Conservation (phyloP, 306 rosid species). For the Ziziphus jujuba region DNA sequence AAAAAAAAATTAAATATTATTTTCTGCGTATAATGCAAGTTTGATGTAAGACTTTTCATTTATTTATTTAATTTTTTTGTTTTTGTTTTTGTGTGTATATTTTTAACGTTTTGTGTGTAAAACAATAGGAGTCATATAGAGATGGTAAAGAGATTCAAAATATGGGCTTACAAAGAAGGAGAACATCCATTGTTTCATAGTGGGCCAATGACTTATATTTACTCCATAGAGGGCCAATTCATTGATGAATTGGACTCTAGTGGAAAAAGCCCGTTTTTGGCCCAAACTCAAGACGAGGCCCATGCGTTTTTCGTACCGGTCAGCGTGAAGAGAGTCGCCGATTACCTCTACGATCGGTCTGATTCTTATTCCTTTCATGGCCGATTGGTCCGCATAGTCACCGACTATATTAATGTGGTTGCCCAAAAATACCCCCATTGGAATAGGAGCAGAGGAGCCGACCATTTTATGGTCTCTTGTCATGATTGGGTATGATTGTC, state of each 20-base stretch:
- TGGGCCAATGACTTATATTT: constrained; percentile 65
- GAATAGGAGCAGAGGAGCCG: constrained; percentile 68
- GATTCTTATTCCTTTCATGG: constrained; percentile 24
- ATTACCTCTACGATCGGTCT: constrained; percentile 38
- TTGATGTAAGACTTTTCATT: neutral
- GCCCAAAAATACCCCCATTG: constrained; percentile 42
- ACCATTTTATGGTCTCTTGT: constrained; percentile 62
- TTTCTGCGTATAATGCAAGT: neutral
- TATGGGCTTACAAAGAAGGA: constrained; percentile 64
- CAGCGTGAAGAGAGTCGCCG: constrained; percentile 47
- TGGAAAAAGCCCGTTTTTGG: constrained; percentile 32
- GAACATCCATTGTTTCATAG: constrained; percentile 53
- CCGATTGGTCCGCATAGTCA: constrained; percentile 31
- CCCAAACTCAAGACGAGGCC: constrained; percentile 49
- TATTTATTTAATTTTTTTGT: neutral
- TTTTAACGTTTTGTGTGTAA: neutral
- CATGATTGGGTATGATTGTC: constrained; percentile 59
- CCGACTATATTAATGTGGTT: constrained; percentile 35
- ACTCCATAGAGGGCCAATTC: constrained; percentile 71
- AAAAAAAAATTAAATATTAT: neutral
- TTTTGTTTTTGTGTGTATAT: neutral
- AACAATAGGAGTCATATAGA: constrained; percentile 58
- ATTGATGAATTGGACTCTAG: constrained; percentile 57
- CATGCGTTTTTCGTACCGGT: constrained; percentile 52
- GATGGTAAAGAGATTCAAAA: constrained; percentile 65